Conservation (phyloP, 768 basidiomycete genomes). For the Amanita subjunquillea region DNA sequence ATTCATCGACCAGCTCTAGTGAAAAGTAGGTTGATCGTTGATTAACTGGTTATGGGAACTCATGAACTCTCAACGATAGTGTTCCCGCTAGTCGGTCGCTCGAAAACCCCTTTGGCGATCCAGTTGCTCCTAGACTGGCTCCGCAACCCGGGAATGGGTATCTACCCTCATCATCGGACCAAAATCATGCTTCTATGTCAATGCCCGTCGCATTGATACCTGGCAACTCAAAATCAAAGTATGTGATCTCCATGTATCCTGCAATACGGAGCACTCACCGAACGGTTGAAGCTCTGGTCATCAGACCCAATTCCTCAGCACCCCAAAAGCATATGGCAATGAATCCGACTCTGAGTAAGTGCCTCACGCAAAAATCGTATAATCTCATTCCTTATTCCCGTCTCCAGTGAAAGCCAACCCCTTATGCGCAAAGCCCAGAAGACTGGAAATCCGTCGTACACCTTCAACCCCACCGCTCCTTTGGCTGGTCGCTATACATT, state of each 20-base stretch:
- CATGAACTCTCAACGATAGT: not conserved
- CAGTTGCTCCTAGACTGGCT: conserved; percentile 16
- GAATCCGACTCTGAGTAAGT: conserved; percentile 4
- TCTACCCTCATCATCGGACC: not conserved
- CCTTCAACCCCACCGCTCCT: not conserved
- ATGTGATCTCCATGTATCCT: not conserved
- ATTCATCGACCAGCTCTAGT: not conserved
- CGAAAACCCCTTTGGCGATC: conserved; percentile 17
- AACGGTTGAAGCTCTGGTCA: not conserved
- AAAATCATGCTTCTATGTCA: not conserved
- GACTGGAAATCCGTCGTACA: not conserved
- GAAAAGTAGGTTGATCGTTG: not conserved
- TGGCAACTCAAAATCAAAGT: not conserved
- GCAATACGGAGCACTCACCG: not conserved
- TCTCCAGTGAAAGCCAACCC: not conserved
- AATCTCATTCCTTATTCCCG: too few species aligned
- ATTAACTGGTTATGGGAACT: not conserved
- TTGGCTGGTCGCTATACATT: not conserved
- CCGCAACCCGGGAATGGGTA: not conserved
- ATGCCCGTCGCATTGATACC: not conserved
- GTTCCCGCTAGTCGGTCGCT: conserved; percentile 6
- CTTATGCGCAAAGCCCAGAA: not conserved
- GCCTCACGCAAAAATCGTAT: too few species aligned
- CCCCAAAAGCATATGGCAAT: not conserved
- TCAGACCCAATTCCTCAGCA: not conserved